Evolutionary conservation across 2,329 filamentous ascomycete species (phyloP), one percentile per base, ranked within the genome.

Genomic region (Neonectria ditissima): DNA sequence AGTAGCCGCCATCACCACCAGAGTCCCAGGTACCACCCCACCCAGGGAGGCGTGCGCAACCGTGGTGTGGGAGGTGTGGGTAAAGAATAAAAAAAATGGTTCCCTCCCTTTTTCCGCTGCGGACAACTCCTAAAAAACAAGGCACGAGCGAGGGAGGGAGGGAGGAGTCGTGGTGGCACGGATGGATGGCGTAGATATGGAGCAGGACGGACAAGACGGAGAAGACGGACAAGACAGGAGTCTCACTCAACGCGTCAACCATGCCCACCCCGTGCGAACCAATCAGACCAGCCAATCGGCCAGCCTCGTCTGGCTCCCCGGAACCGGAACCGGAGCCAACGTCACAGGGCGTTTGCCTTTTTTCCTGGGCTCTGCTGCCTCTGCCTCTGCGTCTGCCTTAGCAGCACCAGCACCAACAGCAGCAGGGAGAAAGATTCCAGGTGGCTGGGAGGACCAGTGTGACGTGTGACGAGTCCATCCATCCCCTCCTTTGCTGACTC

Each of bases 271-370:
- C 41, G 22, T 11, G 18, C 34, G 18, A 32, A 16, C 59, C 59
- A 62, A 62, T 58, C 59, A 57, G 14, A 43, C 14, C 39, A 39
- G 18, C 43, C 59, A 62, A 62, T 61, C 48, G 39, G 53, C 52
- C 34, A 37, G 24, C 51, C 26, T 54, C 34, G 30, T 57, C 1
- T 24, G 48, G 54, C 32, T 45, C 34, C 48, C 59, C 59, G 54
- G 48, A 55, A 55, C 44, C n/a, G 22, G 22, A 55, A 61, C 44
- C n/a, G 22, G 22, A 51, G 8, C 34, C 14, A 41, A 41, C 37
- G 37, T 41, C 30, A 32, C 22, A 18, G 39, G 34, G 13, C 9
- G 24, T 61, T 45, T 45, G 41, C 50, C 44, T 57, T 48, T 57
- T 22, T 5, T 26, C 37, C n/a, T n/a, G n/a, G n/a, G 45, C 45